These are phyloP conservation scores for Xerocomellus chrysenteron DNA, from an alignment of 768 basidiomycete genomes.

Conservation along the genomic window DNA sequence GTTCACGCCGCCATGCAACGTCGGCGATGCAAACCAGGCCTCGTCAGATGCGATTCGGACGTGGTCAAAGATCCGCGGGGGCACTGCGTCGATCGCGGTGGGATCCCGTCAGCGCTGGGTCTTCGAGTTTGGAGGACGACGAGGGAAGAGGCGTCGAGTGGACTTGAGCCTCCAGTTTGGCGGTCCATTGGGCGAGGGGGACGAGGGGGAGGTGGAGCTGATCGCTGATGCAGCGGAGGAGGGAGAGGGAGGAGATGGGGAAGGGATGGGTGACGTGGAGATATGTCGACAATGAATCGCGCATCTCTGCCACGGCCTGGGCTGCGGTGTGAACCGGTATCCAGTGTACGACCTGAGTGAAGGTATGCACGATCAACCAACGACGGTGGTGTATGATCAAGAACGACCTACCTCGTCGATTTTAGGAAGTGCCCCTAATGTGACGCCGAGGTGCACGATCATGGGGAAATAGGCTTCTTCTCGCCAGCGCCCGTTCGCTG, in stretches of 20 bases:
- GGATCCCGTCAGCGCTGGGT: slow-evolving; percentile 2
- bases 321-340: slow-evolving; percentile 15
- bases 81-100: not conserved
- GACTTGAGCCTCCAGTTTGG: slow-evolving; percentile 5
- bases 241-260: slow-evolving; percentile 8
- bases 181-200: slow-evolving; percentile 10
- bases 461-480: slow-evolving; percentile 37
- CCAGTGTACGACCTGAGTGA: slow-evolving; percentile 12
- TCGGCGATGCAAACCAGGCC: slow-evolving; percentile 12
- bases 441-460: slow-evolving; percentile 25
- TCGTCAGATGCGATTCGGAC: not conserved
- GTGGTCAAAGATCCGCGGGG: slow-evolving; percentile 4
- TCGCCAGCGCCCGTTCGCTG: slow-evolving; percentile 40
- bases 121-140: not conserved
- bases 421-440: slow-evolving; percentile 21
- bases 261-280: slow-evolving; percentile 14
- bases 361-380: not conserved
- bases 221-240: slow-evolving; percentile 5
- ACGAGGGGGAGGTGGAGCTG: slow-evolving; percentile 11
- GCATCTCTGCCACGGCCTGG: slow-evolving; percentile 14
- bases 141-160: slow-evolving; percentile 3
- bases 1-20: not conserved
- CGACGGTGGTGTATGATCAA: too few species aligned
- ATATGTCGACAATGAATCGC: not conserved
- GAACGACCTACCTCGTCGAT: slow-evolving; percentile 20